phyloP scores from a whole-genome alignment of 352 stramenopile species.

The Peronospora belbahrii region DNA sequence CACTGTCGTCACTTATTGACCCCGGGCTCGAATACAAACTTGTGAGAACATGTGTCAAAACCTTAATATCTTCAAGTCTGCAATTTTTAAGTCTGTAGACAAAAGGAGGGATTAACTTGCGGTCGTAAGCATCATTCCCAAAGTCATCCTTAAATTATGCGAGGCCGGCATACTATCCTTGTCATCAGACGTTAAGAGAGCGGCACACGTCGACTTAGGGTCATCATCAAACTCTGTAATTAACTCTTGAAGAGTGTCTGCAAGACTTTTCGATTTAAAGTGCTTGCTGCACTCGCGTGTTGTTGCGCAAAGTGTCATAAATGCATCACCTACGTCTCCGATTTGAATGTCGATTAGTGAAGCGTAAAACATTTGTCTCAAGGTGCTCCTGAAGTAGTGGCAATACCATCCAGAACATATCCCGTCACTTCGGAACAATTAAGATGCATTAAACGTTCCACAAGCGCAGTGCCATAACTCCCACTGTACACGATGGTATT shows the following conservation, averaged over 20 bases:
- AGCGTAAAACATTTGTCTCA: slow-evolving; percentile 25
- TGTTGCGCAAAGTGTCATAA: slow-evolving; percentile 18
- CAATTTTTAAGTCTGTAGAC: slow-evolving; percentile 35
- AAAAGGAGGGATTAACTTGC: slow-evolving; percentile 31
- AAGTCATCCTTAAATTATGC: slow-evolving; percentile 11
- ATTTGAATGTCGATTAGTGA: slow-evolving; percentile 34
- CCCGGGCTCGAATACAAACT: no score
- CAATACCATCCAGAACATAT: slow-evolving; percentile 43
- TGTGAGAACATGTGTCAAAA: slow-evolving; percentile 22
- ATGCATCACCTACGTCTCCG: slow-evolving; percentile 26
- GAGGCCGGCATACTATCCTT: slow-evolving; percentile 12
- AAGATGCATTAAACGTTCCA: slow-evolving; percentile 41
- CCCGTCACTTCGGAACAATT: slow-evolving; percentile 38
- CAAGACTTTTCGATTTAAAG: slow-evolving; percentile 12
- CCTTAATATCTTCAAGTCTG: slow-evolving; percentile 12
- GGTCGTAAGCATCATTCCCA: slow-evolving; percentile 15
- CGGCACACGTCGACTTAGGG: slow-evolving; percentile 20
- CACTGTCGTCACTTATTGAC: no score
- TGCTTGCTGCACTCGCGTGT: slow-evolving; percentile 12
- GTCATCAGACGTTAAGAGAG: slow-evolving; percentile 11
- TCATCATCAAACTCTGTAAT: slow-evolving; percentile 21
- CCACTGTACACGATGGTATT: slow-evolving; percentile 33
- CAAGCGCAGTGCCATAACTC: slow-evolving; percentile 42
- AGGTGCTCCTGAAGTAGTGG: slow-evolving; percentile 27
- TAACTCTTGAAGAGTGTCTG: slow-evolving; percentile 12